Conservation (phyloP, 495 filamentous ascomycete genomes). For the Xylaria grammica region DNA sequence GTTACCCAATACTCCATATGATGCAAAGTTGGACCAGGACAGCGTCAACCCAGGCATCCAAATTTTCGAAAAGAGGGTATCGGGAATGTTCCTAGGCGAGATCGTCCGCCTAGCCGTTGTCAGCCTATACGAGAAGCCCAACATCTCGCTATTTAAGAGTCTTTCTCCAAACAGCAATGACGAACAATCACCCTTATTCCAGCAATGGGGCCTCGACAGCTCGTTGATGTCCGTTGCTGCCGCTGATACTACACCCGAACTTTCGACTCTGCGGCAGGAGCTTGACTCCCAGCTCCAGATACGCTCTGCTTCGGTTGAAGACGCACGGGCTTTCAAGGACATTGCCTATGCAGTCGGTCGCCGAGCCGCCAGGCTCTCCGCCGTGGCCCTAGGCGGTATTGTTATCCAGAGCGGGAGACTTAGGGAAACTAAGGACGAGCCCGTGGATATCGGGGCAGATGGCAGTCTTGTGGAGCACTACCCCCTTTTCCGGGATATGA, state of each 20-base stretch:
- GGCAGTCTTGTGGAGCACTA: conserved; percentile 92
- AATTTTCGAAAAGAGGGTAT: conserved; percentile 98
- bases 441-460: conserved; percentile 89
- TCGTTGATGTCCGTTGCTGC: conserved; percentile 81
- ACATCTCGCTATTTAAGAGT: conserved; percentile 70
- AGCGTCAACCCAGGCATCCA: conserved; percentile 94
- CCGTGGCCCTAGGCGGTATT: conserved; percentile 83
- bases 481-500: conserved; percentile 79
- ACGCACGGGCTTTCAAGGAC: conserved; percentile 80
- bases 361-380: conserved; percentile 86
- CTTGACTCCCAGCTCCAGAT: conserved; percentile 77
- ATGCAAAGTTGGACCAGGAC: conserved; percentile 74
- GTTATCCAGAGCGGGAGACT: conserved; percentile 76
- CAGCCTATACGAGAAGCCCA: conserved; percentile 64
- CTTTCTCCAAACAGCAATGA: conserved; percentile 68
- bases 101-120: conserved; percentile 81
- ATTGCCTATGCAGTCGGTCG: conserved; percentile 84
- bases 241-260: conserved; percentile 69
- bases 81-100: conserved; percentile 97
- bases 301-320: conserved; percentile 69
- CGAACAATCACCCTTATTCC: conserved; percentile 68
- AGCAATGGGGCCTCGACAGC: conserved; percentile 89
- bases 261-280: conserved; percentile 70
- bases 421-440: conserved; percentile 55
- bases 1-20: conserved; percentile 84